These are phyloP conservation scores for Annulohypoxylon truncatum DNA, from an alignment of 2,329 filamentous ascomycete species.

Conservation along the genomic window DNA sequence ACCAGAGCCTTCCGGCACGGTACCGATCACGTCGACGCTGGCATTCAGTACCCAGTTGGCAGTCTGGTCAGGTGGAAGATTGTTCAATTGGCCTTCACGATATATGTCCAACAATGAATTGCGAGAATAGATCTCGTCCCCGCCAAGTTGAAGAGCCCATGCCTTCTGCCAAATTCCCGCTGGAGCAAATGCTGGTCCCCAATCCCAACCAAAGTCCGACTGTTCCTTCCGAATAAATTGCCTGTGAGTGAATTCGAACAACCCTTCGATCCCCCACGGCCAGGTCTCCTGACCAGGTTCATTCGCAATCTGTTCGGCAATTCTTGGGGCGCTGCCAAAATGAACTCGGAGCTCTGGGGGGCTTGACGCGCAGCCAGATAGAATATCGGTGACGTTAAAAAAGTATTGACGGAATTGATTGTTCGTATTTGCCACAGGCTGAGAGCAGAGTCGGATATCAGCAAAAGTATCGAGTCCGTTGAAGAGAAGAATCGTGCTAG, in stretches of 20 bases:
- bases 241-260: conserved; percentile 64
- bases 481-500: conserved; percentile 66
- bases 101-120: conserved; percentile 69
- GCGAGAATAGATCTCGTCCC: conserved; percentile 52
- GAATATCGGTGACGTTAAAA: conserved; percentile 64
- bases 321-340: conserved; percentile 67
- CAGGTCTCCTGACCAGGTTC: conserved; percentile 62
- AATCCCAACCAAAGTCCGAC: conserved; percentile 75
- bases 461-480: conserved; percentile 72
- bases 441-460: conserved; percentile 65
- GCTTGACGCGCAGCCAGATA: conserved; percentile 55
- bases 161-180: conserved; percentile 72
- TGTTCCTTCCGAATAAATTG: conserved; percentile 68
- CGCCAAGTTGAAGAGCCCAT: conserved; percentile 63
- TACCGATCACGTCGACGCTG: conserved; percentile 67
- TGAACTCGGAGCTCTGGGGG: conserved; percentile 60
- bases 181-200: conserved; percentile 68
- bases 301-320: conserved; percentile 63
- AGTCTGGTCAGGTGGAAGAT: conserved; percentile 66
- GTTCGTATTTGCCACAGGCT: conserved; percentile 66
- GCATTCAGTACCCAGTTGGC: conserved; percentile 71
- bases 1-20: conserved; percentile 52
- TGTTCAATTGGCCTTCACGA: conserved; percentile 67
- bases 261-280: conserved; percentile 60
- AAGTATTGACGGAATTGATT: conserved; percentile 73